Percentiles rank a stretch among this genome's conserved stretches.
These are phyloP conservation scores for Pseudogymnoascus sp. DNA, from an alignment of 2,329 filamentous ascomycete genomes.

Conservation along the genomic window DNA sequence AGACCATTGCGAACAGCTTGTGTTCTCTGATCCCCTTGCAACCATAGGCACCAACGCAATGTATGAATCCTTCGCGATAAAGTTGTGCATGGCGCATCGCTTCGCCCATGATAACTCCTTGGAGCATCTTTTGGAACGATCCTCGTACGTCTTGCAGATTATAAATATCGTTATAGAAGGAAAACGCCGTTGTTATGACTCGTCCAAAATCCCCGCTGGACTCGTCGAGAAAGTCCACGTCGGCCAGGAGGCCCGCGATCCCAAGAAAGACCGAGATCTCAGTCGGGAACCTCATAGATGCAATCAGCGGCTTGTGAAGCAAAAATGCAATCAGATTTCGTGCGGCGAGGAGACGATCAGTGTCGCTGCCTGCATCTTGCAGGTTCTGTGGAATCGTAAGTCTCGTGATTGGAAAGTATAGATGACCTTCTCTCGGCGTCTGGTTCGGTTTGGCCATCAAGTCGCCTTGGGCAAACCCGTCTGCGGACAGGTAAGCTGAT, in stretches of 20 bases:
- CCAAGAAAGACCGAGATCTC: conserved; percentile 49
- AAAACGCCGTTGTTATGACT: conserved; percentile 58
- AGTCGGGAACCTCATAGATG: conserved; percentile 45
- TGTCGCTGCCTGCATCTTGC: conserved; percentile 34
- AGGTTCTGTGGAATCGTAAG: conserved; percentile 28
- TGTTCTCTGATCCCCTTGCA: conserved; percentile 42
- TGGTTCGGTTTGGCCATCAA: conserved; percentile 24
- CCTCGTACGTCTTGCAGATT: conserved; percentile 70
- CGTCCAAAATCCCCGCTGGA: conserved; percentile 55
- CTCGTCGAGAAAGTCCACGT: conserved; percentile 51
- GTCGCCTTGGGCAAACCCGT: conserved; percentile 20
- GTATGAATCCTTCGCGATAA: conserved; percentile 87
- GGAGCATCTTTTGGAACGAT: conserved; percentile 82
- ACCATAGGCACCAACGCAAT: conserved; percentile 81
- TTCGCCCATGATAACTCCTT: conserved; percentile 84
- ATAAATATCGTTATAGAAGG: conserved; percentile 70
- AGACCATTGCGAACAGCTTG: conserved; percentile 65
- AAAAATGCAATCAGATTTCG: conserved; percentile 63
- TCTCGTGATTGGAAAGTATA: conserved; percentile 44
- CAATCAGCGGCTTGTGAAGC: conserved; percentile 56
- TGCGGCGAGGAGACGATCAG: conserved; percentile 52
- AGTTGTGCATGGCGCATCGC: conserved; percentile 73
- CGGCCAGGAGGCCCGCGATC: conserved; percentile 46
- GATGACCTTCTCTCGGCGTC: conserved; percentile 37
- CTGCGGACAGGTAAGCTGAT: conserved; percentile 17